Conservation (phyloP, 768 basidiomycete species). For the Cubamyces lactineus region DNA sequence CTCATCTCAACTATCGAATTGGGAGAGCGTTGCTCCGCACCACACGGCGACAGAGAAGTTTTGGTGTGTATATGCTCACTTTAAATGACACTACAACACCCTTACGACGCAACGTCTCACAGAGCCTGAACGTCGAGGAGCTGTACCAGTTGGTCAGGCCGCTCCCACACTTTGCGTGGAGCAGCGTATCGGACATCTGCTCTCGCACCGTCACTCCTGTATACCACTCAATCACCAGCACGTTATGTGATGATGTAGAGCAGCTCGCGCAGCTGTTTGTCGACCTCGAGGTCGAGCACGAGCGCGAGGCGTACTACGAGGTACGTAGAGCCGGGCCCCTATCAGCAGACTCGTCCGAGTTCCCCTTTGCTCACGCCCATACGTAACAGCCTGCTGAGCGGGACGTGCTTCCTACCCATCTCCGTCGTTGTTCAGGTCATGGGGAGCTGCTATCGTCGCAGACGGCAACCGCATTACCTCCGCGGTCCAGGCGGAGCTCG, state of each 20-base stretch:
- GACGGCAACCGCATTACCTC: slow-evolving; percentile 1
- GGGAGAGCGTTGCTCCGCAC: slow-evolving; percentile 5
- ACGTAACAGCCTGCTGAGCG: slow-evolving; percentile 16
- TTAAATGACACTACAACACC: not conserved
- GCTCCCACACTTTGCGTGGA: slow-evolving; percentile 30
- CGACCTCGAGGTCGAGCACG: slow-evolving; percentile 38
- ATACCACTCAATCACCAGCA: slow-evolving; percentile 40
- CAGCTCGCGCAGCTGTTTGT: slow-evolving; percentile 46
- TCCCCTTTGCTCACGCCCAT: not conserved
- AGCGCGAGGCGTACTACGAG: slow-evolving; percentile 23
- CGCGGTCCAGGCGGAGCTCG: slow-evolving; percentile 17
- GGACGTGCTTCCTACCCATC: slow-evolving; percentile 17
- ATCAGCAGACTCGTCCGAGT: not conserved
- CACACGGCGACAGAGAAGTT: slow-evolving; percentile 4
- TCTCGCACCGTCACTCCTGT: slow-evolving; percentile 28
- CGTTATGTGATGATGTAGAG: slow-evolving; percentile 44
- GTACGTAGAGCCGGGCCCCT: not conserved
- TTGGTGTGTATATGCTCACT: slow-evolving; percentile 4
- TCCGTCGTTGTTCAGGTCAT: not conserved
- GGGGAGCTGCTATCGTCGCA: not conserved
- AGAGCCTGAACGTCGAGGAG: slow-evolving; percentile 32
- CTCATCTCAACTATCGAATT: slow-evolving; percentile 16
- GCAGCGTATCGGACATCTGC: slow-evolving; percentile 27
- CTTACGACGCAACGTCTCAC: not conserved
- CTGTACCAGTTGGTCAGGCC: slow-evolving; percentile 26